Conservation (phyloP, 2,329 filamentous ascomycete genomes). For the Ascomycota sp. region DNA sequence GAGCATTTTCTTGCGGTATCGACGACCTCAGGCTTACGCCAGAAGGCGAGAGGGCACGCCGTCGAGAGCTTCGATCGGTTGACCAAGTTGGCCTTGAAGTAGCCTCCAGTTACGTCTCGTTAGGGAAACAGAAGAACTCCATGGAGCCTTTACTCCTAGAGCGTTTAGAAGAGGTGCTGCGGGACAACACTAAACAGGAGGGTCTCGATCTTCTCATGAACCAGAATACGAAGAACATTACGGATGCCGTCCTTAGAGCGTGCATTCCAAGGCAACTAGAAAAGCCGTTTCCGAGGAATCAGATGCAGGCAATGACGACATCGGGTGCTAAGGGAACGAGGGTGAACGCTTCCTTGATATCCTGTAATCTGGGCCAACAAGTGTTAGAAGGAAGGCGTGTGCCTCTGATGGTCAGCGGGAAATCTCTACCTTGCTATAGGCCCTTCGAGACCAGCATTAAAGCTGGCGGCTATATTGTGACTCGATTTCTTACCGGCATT, state of each 20-base stretch:
- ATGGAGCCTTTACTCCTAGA: slow-evolving; percentile 51
- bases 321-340: slow-evolving; percentile 84
- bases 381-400: slow-evolving; percentile 89
- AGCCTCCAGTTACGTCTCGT: slow-evolving; percentile 71
- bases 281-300: slow-evolving; percentile 88
- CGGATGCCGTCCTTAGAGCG: slow-evolving; percentile 53
- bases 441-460: slow-evolving; percentile 77
- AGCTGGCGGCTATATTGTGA: slow-evolving; percentile 82
- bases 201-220: slow-evolving; percentile 82
- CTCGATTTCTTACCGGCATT: slow-evolving; percentile 94
- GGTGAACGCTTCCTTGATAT: slow-evolving; percentile 95
- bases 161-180: slow-evolving; percentile 71
- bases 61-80: slow-evolving; percentile 46
- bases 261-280: slow-evolving; percentile 69
- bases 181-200: slow-evolving; percentile 79
- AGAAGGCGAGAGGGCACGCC: slow-evolving; percentile 53
- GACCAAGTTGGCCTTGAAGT: slow-evolving; percentile 54
- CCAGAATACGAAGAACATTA: slow-evolving; percentile 45
- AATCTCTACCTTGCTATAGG: slow-evolving; percentile 83
- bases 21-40: slow-evolving; percentile 78
- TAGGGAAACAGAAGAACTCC: slow-evolving; percentile 43
- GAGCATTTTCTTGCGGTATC: slow-evolving; percentile 92
- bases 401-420: slow-evolving; percentile 93
- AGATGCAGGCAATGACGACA: slow-evolving; percentile 97
- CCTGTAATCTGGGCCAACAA: slow-evolving; percentile 91